Conservation (phyloP, 345 rosid genomes). For the Crucihimalaya himalaica region DNA sequence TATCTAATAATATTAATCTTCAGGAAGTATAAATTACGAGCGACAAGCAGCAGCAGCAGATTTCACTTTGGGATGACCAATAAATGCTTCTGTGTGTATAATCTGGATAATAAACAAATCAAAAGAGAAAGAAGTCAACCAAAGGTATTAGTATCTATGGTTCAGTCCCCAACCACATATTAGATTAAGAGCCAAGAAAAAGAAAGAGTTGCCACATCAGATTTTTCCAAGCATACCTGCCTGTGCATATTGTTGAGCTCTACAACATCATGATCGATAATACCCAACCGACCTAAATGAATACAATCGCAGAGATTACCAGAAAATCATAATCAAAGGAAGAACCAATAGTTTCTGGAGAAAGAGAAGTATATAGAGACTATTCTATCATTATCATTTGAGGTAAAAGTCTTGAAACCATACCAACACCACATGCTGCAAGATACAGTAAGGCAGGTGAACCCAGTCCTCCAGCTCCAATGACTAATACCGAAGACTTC, state of each 20-base stretch:
- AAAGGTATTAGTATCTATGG: neutral
- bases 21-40: slow-evolving; percentile 50
- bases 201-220: slow-evolving; percentile 11
- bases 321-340: neutral
- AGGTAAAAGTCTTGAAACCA: slow-evolving; percentile 19
- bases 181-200: neutral
- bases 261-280: slow-evolving; percentile 92
- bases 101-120: slow-evolving; percentile 47
- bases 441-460: slow-evolving; percentile 88
- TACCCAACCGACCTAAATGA: slow-evolving; percentile 74
- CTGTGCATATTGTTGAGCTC: slow-evolving; percentile 98
- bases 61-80: slow-evolving; percentile 88
- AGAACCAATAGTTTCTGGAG: neutral
- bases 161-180: neutral
- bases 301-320: neutral
- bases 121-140: neutral
- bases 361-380: neutral
- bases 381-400: neutral
- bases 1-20: neutral
- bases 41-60: slow-evolving; percentile 91
- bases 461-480: slow-evolving; percentile 98
- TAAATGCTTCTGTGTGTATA: slow-evolving; percentile 90
- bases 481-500: slow-evolving; percentile 78
- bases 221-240: slow-evolving; percentile 57
- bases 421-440: slow-evolving; percentile 93